A percentile compares a stretch with the other conserved stretches of the same genome.
Conservation (phyloP, 495 filamentous ascomycete species). For the Usnea hakonensis region DNA sequence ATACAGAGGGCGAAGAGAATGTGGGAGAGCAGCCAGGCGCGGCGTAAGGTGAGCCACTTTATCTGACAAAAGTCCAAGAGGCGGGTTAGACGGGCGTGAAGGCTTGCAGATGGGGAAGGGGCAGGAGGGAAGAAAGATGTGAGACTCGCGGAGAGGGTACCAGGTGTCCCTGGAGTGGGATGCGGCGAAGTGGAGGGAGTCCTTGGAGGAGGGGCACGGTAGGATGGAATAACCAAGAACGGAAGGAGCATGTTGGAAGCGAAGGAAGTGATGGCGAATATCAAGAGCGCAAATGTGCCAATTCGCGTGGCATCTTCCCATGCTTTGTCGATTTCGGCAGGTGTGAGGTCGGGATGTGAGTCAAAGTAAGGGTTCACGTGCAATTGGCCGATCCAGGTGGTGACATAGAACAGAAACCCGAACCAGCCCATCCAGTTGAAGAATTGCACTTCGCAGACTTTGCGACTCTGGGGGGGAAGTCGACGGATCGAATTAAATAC, state of each 20-base stretch:
- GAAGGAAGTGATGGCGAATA: conserved; percentile 78
- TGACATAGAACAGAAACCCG: conserved; percentile 88
- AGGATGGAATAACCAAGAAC: conserved; percentile 71
- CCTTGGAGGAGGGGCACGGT: conserved; percentile 27
- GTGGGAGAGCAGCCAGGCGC: conserved; percentile 76
- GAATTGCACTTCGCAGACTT: conserved; percentile 80
- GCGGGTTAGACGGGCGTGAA: conserved; percentile 24
- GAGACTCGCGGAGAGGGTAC: conserved; percentile 15
- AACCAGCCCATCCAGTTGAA: conserved; percentile 94
- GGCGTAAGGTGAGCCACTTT: conserved; percentile 71
- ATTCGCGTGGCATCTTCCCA: conserved; percentile 78
- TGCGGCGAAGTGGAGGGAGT: conserved; percentile 16
- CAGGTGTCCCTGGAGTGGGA: conserved; percentile 11
- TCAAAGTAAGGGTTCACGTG: conserved; percentile 75
- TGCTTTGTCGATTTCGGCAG: conserved; percentile 61
- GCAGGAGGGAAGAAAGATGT: conserved; percentile 13
- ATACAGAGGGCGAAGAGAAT: conserved; percentile 70
- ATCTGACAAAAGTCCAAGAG: conserved; percentile 57
- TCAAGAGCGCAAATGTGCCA: conserved; percentile 77
- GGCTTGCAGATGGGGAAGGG: conserved; percentile 8
- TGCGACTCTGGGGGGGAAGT: conserved; percentile 69
- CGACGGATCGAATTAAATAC: conserved; percentile 66
- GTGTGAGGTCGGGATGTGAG: conserved; percentile 65
- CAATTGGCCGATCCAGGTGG: conserved; percentile 83
- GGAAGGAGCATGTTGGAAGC: conserved; percentile 71